Evolutionary conservation across 495 filamentous ascomycete species (phyloP), one percentile per base, ranked within the genome.

Genomic region (Sphaerosporella brunnea): DNA sequence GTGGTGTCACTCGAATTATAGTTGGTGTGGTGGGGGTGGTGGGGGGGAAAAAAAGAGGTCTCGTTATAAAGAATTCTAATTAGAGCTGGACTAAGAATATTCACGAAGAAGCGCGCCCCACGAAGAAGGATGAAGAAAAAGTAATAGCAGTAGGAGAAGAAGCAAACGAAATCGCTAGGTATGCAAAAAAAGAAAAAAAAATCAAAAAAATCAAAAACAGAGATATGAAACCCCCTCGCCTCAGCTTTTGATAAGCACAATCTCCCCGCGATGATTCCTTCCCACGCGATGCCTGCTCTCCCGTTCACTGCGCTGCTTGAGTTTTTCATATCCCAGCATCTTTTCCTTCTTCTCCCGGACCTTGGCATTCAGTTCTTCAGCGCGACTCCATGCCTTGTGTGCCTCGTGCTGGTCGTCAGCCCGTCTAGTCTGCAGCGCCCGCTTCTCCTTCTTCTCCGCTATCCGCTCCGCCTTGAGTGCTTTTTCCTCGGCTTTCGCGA

Each of bases 401-500:
- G 55, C 55, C 34, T 59, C 56, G 16, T 52, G 39, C 26, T 47
- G 45, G 34, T 59, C 56, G 32, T 43, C 52, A 9, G 40, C n/a
- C 10, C 48, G 58, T 16, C 54, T 24, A 3, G 50, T 52, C 30
- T 40, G 37, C 24, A 47, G 45, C 16, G 48, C 47, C 23, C 36
- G 43, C 26, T 37, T 40, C 26, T 51, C 36, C 19, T 59, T 18
- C n/a, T 58, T 58, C n/a, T 45, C 28, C 13, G 55, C 51, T 15
- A 54, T 50, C 37, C 45, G 30, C 21, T 48, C 45, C 15, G 58
- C 25, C n/a, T 51, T 59, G 9, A 48, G 16, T 11, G 55, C 55
- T 23, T 54, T 59, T 36, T 59, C 55, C 32, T 59, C 56, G 8
- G 51, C 55, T 35, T 45, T 49, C 21, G 50, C 53, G 2, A 52